Base-by-base conservation (phyloP, 306 rosid genomes). In the Ormosia semicastrata region DNA sequence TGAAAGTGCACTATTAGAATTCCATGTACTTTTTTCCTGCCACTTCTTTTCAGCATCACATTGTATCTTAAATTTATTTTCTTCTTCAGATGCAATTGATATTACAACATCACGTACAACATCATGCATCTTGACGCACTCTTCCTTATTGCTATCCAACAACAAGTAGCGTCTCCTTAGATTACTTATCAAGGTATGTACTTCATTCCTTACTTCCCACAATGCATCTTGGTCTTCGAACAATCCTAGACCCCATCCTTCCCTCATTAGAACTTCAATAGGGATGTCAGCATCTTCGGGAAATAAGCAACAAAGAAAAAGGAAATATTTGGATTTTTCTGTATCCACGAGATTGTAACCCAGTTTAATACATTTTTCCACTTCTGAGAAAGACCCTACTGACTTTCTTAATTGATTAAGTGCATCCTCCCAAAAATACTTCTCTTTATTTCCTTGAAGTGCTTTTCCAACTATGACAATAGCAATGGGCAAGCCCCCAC, bases 401-500 rank as follows among this genome's bases (percentile, higher is more conserved):
- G 2, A 64, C 24, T 17, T 76, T 12, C 43, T 47, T 6, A 85
- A 46, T 5, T 64, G 60, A 10, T 34, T 30, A 7, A 71, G 73
- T 1, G 88, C 88, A 65, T 44, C 43, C 11, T 0, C 47, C 88
- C 88, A 85, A 3, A 7, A 12, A 17, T 5, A 3, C 29, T 76
- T 60, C 2, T 18, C 14, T 4, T 14, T 37, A 2, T 54, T 7
- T 50, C 64, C 58, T 1, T 73, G 37, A 3, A 58, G 30, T 0
- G 90, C 84, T 46, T 32, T 75, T 46, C 74, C 86, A 33, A 87
- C 75, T 0, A 78, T 70, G 17, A 64, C 63, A 64, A 87, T 54
- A 0, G 88, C 70, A 71, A 82, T 34, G 3, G 88, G 90, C 60
- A 87, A 71, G 5, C 75, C 79, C 34, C 72, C 83, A 58, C 91